Percentiles rank a stretch among this genome's conserved stretches.
phyloP scores from a whole-genome alignment of 1,284 basidiomycete species.

The Xerocomus cyaneibrunnescens region DNA sequence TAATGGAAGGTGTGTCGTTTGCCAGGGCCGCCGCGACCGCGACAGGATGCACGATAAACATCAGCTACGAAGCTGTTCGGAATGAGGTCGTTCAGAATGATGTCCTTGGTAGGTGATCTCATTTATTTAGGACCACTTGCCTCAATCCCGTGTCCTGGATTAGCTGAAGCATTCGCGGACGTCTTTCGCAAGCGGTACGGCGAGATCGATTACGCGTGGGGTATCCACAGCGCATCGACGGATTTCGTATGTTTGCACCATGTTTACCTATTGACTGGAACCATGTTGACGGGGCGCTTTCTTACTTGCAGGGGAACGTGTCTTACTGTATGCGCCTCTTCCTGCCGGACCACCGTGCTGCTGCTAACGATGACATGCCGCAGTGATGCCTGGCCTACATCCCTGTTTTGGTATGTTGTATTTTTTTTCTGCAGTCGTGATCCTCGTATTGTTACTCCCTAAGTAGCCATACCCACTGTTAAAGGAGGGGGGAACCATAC shows the following conservation, averaged over 20 bases:
- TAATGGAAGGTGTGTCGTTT: neutral
- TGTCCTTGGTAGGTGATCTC: conserved; percentile 46
- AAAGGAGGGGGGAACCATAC: conserved; percentile 66
- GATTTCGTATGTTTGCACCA: conserved; percentile 50
- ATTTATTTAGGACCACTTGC: neutral
- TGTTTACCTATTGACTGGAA: too few relatives aligned
- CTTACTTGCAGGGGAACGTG: conserved; percentile 56
- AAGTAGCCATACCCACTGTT: conserved; percentile 53
- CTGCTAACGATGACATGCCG: too few relatives aligned
- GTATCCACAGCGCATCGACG: conserved; percentile 62
- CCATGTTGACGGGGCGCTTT: too few relatives aligned
- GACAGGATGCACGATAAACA: conserved; percentile 64
- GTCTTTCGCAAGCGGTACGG: conserved; percentile 55
- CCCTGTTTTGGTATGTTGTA: conserved; percentile 44
- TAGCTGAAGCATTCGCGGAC: conserved; percentile 57
- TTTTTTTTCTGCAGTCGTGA: neutral
- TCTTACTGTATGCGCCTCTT: conserved; percentile 46
- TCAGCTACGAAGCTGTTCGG: conserved; percentile 41
- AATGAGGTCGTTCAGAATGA: conserved; percentile 68
- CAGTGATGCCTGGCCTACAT: conserved; percentile 50
- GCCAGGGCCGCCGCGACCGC: conserved; percentile 38
- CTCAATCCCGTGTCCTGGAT: neutral
- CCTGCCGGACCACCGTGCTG: neutral
- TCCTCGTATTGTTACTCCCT: too few relatives aligned
- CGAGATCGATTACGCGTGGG: conserved; percentile 51